phyloP scores from a whole-genome alignment of 441 rosid species.

The Bocquillonia castaneifolia region DNA sequence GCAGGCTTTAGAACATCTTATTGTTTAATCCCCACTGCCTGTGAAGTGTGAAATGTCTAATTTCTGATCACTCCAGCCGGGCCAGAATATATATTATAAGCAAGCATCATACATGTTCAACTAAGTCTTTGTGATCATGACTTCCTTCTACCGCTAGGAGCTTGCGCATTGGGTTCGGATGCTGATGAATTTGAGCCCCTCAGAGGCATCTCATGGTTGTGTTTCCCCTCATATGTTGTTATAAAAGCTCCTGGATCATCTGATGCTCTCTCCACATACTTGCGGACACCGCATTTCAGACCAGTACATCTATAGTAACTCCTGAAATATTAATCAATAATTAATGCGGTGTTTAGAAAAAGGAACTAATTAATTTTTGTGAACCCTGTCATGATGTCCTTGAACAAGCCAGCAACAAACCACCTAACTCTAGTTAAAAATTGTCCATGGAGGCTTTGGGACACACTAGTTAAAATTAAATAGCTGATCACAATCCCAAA shows the following conservation, averaged over 20 bases:
- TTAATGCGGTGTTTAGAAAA: neutral
- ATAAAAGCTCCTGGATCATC: slow-evolving; percentile 79
- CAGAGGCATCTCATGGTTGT: slow-evolving; percentile 74
- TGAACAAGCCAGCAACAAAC: neutral
- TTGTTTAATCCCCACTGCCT: neutral
- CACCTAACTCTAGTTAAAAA: neutral
- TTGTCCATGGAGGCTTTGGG: no score
- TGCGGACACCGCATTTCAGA: slow-evolving; percentile 70
- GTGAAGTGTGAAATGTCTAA: no score
- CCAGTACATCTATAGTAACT: slow-evolving; percentile 92
- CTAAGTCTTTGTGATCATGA: slow-evolving; percentile 16
- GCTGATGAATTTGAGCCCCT: slow-evolving; percentile 31
- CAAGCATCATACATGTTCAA: no score
- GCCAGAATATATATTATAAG: no score
- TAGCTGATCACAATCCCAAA: no score
- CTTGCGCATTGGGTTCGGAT: slow-evolving; percentile 29
- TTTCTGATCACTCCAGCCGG: neutral
- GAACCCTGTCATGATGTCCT: neutral
- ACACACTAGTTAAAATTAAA: no score
- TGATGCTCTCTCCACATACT: slow-evolving; percentile 82
- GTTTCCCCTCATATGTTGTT: slow-evolving; percentile 92
- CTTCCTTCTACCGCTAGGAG: slow-evolving; percentile 28
- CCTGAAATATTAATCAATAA: slow-evolving; percentile 36
- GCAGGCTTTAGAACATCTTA: neutral
- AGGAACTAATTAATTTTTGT: neutral